Base-by-base conservation (phyloP, 2,329 filamentous ascomycete species). In the Aureobasidium pullulans region DNA sequence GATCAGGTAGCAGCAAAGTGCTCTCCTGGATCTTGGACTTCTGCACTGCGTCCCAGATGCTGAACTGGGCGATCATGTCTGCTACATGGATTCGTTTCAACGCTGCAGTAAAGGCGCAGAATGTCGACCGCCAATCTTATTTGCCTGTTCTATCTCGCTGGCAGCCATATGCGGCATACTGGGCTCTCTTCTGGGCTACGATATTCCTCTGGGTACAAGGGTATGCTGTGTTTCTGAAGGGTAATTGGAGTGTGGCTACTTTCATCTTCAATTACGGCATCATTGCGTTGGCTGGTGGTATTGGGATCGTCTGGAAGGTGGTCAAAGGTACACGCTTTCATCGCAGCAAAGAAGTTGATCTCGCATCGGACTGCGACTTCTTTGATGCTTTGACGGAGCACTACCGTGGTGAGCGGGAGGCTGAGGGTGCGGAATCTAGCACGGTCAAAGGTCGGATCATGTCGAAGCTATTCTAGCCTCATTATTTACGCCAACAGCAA, bases 41-140 rank as follows among this genome's bases (percentile, higher is more conserved):
- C 9, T 78, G 83, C 67, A 84, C 81, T 6, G 82, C 79, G 4
- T 81, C 78, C n/a, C 75, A 77, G 48, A 76, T 83, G 64, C 83
- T 86, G 66, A 81, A 84, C 71, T 86, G 83, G 68, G 76, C 84
- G 60, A 76, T 81, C 67, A 82, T 82, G 70, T 74, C 73, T 42
- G 66, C 79, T 16, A 83, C 80, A 11, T 84, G 82, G 67, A 71
- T 82, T 16, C 63, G 64, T 7, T 84, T 83, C 73, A 77, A 81
- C 71, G 74, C 74, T 34, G 81, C 81, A 1, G 71, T 73, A 61
- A 72, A 75, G 62, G 76, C 70, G 1, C 78, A 80, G 62, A 73
- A 73, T 0, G 54, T 82, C 48, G 77, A 81, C 68, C 82, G 84
- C 60, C 72, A 67, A 8, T n/a, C n/a, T 16, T 54, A 42, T n/a